Conservation (phyloP, 2,329 filamentous ascomycete genomes). For the Hymenoscyphus fraxineus region DNA sequence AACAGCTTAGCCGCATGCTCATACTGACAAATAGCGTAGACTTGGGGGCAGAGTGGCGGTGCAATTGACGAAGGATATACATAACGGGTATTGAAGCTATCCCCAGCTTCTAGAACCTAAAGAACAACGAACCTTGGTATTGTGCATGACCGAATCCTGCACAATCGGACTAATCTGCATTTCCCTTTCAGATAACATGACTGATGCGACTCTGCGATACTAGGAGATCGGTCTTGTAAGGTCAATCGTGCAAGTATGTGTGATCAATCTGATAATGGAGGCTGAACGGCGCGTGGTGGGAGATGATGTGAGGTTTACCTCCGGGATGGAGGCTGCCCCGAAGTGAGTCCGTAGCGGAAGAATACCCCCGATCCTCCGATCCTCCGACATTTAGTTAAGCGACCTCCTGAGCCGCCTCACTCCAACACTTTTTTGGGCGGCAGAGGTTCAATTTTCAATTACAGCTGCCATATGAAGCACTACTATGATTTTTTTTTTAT, state of each 20-base stretch:
- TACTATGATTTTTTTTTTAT: too few relatives aligned
- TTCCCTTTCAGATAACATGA: conserved; percentile 69
- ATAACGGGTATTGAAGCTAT: neutral
- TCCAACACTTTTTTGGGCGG: too few relatives aligned
- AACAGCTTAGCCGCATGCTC: neutral
- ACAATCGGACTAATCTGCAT: conserved; percentile 74
- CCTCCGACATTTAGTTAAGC: neutral
- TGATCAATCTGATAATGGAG: neutral
- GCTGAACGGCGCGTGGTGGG: neutral
- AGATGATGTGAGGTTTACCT: conserved; percentile 6
- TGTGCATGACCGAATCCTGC: conserved; percentile 75
- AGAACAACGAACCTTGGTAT: conserved; percentile 60
- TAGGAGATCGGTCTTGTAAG: neutral
- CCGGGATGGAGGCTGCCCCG: neutral
- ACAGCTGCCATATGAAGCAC: too few relatives aligned
- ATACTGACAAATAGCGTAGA: neutral
- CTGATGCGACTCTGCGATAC: conserved; percentile 25
- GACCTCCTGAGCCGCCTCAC: neutral
- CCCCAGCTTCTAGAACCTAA: neutral
- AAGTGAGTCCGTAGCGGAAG: neutral
- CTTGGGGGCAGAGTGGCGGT: neutral
- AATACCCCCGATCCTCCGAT: neutral
- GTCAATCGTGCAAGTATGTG: neutral
- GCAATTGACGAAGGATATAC: neutral
- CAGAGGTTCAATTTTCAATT: too few relatives aligned